phyloP scores from a whole-genome alignment of 139 green algal species.

The Yamagishiella unicocca region DNA sequence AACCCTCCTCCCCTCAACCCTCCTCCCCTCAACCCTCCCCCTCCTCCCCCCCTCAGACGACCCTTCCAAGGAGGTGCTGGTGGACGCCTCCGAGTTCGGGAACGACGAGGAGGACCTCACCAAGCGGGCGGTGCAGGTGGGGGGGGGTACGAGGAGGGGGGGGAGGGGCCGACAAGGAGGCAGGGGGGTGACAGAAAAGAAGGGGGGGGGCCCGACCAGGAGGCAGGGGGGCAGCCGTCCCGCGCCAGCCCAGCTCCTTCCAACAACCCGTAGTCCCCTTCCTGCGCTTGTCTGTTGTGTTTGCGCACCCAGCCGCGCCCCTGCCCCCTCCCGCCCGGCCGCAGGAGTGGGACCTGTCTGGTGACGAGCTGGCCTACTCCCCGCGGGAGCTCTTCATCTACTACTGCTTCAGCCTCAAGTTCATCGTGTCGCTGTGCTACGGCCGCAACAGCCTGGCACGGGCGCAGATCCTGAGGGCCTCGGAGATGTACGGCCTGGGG shows the following conservation, averaged over 20 bases:
- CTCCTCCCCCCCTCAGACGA: not conserved
- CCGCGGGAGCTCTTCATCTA: constrained; percentile 51
- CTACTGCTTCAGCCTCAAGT: constrained; percentile 54
- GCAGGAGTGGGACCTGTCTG: constrained; percentile 35
- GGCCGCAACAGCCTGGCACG: constrained; percentile 52
- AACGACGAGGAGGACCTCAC: constrained; percentile 32
- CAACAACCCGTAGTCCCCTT: too few relatives aligned
- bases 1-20: not conserved
- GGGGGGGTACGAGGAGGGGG: not conserved
- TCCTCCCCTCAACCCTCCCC: not conserved
- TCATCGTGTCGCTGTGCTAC: constrained; percentile 50
- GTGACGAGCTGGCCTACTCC: constrained; percentile 5
- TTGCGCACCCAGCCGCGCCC: not conserved
- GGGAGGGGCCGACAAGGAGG: not conserved
- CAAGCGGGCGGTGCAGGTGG: constrained; percentile 27
- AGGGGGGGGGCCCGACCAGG: not conserved
- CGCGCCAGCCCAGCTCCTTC: too few relatives aligned
- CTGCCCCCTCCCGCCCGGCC: not conserved
- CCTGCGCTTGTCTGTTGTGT: too few relatives aligned
- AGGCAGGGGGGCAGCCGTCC: not conserved
- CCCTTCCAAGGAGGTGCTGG: not conserved
- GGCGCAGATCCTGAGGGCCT: constrained; percentile 28
- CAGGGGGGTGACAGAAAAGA: not conserved
- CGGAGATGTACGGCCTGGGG: constrained; percentile 25
- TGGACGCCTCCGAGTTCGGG: not conserved